These are phyloP conservation scores for Teratosphaeria viscida DNA, from an alignment of 2,329 filamentous ascomycete species.

Conservation along the genomic window DNA sequence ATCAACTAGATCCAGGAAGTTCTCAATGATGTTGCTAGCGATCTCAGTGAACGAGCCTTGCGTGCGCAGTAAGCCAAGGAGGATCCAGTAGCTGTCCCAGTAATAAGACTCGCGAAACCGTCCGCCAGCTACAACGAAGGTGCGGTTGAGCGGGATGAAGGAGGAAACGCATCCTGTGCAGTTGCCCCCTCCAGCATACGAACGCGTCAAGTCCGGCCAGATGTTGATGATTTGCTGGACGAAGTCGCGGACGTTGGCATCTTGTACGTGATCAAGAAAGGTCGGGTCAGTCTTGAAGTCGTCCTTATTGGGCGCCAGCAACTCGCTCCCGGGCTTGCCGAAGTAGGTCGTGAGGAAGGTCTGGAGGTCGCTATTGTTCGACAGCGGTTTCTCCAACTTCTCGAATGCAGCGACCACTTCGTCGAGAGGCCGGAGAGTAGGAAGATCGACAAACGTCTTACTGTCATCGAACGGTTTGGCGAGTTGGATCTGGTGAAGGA, in stretches of 20 bases:
- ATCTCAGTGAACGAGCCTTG: slow-evolving; percentile 54
- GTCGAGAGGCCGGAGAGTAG: slow-evolving; percentile 48
- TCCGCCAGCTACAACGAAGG: slow-evolving; percentile 61
- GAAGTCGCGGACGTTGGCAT: slow-evolving; percentile 51
- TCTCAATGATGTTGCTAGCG: slow-evolving; percentile 57
- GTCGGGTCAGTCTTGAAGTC: slow-evolving; percentile 46
- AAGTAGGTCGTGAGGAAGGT: slow-evolving; percentile 55
- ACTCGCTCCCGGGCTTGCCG: slow-evolving; percentile 52
- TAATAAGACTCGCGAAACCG: slow-evolving; percentile 62
- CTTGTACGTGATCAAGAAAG: slow-evolving; percentile 49
- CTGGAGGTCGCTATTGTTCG: slow-evolving; percentile 52
- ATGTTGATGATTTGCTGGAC: slow-evolving; percentile 55
- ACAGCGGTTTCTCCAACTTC: slow-evolving; percentile 49
- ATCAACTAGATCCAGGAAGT: slow-evolving; percentile 58
- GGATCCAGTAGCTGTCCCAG: slow-evolving; percentile 61
- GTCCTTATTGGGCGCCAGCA: slow-evolving; percentile 43
- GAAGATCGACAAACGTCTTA: slow-evolving; percentile 59
- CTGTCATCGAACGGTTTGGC: slow-evolving; percentile 55
- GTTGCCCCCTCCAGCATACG: slow-evolving; percentile 43
- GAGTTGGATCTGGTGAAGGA: slow-evolving; percentile 52
- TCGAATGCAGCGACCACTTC: slow-evolving; percentile 53
- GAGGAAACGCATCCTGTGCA: slow-evolving; percentile 53
- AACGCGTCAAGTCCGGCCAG: slow-evolving; percentile 57
- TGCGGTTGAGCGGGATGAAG: slow-evolving; percentile 56
- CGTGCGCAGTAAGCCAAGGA: slow-evolving; percentile 55